phyloP scores from a whole-genome alignment of 768 basidiomycete species.

The Termitomyces sp. region DNA sequence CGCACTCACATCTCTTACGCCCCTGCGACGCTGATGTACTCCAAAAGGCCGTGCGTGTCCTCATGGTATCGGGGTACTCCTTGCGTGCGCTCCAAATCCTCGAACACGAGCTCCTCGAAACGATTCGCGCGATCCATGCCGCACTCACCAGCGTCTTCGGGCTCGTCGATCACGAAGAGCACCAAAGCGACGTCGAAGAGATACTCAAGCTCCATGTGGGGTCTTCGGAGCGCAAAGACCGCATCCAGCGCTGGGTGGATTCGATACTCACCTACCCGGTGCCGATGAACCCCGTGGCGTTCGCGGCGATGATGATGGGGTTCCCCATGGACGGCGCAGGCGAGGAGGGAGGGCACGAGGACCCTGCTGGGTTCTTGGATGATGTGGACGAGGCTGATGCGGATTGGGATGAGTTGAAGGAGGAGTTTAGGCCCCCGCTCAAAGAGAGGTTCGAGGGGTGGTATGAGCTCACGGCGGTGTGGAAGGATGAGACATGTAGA shows the following conservation, averaged over 20 bases:
- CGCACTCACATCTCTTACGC: conserved; percentile 51
- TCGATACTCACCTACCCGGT: conserved; percentile 33
- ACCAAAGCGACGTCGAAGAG: conserved; percentile 34
- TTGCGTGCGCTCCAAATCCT: conserved; percentile 34
- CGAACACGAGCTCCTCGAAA: conserved; percentile 47
- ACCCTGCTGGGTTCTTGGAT: conserved; percentile 46
- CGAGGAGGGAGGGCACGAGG: conserved; percentile 34
- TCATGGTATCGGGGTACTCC: conserved; percentile 26
- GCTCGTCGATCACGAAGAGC: conserved; percentile 34
- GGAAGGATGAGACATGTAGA: conserved; percentile 30
- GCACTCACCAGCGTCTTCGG: conserved; percentile 42
- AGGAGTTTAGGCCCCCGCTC: conserved; percentile 54
- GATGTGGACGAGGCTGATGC: conserved; percentile 47
- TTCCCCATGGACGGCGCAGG: conserved; percentile 25
- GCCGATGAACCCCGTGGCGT: conserved; percentile 44
- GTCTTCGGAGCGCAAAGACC: conserved; percentile 34
- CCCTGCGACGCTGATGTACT: conserved; percentile 45
- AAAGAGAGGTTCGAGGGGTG: conserved; percentile 56
- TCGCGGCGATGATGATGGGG: conserved; percentile 56
- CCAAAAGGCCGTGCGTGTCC: conserved; percentile 36
- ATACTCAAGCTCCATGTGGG: conserved; percentile 38
- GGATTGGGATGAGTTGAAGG: conserved; percentile 53
- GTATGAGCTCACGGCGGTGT: conserved; percentile 30
- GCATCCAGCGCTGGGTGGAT: conserved; percentile 49
- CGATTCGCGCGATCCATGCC: conserved; percentile 33